Evolutionary conservation across 371 early-diverging fungal genomes (phyloP).

Genomic region (Pancytospora philotis): DNA sequence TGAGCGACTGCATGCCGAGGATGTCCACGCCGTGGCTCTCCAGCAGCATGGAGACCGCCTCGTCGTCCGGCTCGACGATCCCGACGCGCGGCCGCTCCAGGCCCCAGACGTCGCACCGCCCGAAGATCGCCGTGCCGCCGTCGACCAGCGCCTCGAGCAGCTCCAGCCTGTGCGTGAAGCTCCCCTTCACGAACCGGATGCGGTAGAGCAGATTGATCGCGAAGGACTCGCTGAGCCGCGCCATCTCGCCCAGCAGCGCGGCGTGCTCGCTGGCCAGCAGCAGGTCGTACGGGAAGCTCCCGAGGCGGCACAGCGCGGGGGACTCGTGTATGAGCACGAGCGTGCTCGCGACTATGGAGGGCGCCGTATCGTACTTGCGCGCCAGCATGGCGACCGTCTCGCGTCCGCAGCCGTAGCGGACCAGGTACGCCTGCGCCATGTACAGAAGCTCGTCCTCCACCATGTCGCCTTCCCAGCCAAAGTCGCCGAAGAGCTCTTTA

Average conservation of each 20-base stretch:
- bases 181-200: neutral
- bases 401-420: neutral
- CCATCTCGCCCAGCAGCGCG: neutral
- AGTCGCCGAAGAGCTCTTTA: neutral
- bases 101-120: neutral
- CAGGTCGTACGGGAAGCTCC: neutral
- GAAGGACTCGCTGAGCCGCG: neutral
- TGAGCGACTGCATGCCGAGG: neutral
- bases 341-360: neutral
- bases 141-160: neutral
- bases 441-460: neutral
- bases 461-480: neutral
- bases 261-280: neutral
- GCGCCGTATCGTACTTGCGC: neutral
- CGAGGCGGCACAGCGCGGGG: neutral
- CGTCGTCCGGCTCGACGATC: neutral
- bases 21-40: neutral
- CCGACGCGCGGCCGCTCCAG: neutral
- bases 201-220: neutral
- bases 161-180: neutral
- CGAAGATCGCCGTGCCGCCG: neutral
- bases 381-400: neutral
- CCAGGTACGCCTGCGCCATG: neutral
- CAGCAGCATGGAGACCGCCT: neutral
- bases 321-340: neutral